These are phyloP conservation scores for Dactylellina haptotyla DNA, from an alignment of 2,329 filamentous ascomycete species.

Conservation along the genomic window DNA sequence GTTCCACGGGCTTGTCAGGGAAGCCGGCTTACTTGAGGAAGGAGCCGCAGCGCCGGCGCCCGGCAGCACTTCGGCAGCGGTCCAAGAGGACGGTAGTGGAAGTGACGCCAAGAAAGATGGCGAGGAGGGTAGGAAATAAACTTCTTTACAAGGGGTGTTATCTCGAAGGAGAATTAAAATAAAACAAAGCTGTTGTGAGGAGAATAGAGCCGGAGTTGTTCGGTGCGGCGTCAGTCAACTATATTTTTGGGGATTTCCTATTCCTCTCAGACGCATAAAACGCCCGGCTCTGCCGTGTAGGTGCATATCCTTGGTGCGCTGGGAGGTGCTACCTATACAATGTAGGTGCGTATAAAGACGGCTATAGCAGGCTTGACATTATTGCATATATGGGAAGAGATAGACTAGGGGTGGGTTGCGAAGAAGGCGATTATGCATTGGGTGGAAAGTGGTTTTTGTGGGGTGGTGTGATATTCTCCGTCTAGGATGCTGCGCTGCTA, in stretches of 20 bases:
- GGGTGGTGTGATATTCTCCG: slow-evolving; percentile 5
- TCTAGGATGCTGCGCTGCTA: neutral
- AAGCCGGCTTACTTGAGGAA: slow-evolving; percentile 74
- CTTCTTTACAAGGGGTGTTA: slow-evolving; percentile 6
- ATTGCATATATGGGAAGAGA: slow-evolving; percentile 21
- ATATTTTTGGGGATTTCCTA: too few species aligned
- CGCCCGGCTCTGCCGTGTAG: neutral
- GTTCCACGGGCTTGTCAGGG: slow-evolving; percentile 90
- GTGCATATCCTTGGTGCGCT: neutral
- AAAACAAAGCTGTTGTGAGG: too few species aligned
- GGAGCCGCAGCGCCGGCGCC: slow-evolving; percentile 8
- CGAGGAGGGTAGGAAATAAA: slow-evolving; percentile 42
- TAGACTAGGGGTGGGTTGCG: slow-evolving; percentile 12
- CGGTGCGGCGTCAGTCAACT: neutral
- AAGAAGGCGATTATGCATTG: slow-evolving; percentile 17
- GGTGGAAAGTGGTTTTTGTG: slow-evolving; percentile 15
- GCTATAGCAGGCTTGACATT: slow-evolving; percentile 11
- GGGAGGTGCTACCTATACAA: neutral
- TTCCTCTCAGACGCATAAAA: too few species aligned
- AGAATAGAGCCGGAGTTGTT: neutral
- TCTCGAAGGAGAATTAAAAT: neutral
- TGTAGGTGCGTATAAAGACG: neutral
- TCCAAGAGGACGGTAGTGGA: slow-evolving; percentile 5
- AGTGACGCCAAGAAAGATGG: slow-evolving; percentile 25
- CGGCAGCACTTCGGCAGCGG: slow-evolving; percentile 1